Base-by-base conservation (phyloP, 805 yeast species). In the Yueomyces sinensis region DNA sequence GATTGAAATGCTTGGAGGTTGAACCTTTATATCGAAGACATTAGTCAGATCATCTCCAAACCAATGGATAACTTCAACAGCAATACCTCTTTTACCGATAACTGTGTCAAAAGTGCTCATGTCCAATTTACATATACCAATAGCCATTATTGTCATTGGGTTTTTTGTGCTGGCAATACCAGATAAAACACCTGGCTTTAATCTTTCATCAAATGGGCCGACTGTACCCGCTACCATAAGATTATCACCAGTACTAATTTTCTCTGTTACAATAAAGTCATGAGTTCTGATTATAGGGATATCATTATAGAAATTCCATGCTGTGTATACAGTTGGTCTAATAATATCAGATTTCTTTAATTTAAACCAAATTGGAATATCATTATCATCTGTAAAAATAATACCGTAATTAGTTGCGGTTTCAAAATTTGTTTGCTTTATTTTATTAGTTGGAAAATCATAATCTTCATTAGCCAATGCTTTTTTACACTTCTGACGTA, bases 221-320 rank as follows among this genome's bases (percentile, higher is more conserved):
- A 70, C 57, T 5, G 69, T 55, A 2, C 93, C 93, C 3, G 86
- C 81, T 24, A 79, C 61, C 86, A 81, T 80, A 41, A 82, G 56
- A 45, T 81, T 70, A 0, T 97, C 95, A 11, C 96, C 95, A 38
- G 72, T 72, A n/a, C 86, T 58, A 11, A 73, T 38, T 17, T 50
- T 44, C 17, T 55, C 71, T 32, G 70, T 76, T 14, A 89, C 65
- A 2, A 89, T 95, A 43, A 68, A 72, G 11, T 71, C 70, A 50
- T 82, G 86, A 0, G 96, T 87, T 37, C 62, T 57, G 3, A 87
- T 71, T 1, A 67, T 51, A 0, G 94, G 94, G 17, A 84, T 43
- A 11, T 83, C 36, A 39, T 59, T 69, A 0, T 87, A 84, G 27
- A 70, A 66, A 17, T 64, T 63, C 91, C 94, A 82, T 29, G 78